Evolutionary conservation across 192 early-diverging fungal species (phyloP).

Genomic region (Globomyces pollinis-pini): DNA sequence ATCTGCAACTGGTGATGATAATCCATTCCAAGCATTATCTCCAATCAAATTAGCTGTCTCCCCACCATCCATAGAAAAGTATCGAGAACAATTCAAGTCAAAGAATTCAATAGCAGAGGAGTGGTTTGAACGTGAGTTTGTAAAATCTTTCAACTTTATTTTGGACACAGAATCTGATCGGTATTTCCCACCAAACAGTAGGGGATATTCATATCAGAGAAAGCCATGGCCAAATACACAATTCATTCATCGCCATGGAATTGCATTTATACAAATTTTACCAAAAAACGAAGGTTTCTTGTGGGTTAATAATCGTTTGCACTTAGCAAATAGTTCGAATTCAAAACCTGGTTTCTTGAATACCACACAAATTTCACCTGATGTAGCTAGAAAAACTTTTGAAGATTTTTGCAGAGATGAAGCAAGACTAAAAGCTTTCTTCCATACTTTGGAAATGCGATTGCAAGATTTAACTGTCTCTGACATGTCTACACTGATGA

Average conservation of each 20-base stretch:
- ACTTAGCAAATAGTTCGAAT: conserved; percentile 4
- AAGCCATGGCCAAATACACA: conserved; percentile 66
- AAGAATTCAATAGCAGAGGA: conserved; percentile 37
- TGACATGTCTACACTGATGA: no score
- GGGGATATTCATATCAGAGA: conserved; percentile 51
- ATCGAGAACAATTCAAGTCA: conserved; percentile 23
- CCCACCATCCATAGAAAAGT: conserved; percentile 59
- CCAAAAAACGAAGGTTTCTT: conserved; percentile 63
- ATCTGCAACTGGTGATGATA: conserved; percentile 54
- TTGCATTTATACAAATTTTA: conserved; percentile 84
- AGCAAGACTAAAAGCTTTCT: not conserved
- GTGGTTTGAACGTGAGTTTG: conserved; percentile 73
- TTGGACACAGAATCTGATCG: conserved; percentile 88
- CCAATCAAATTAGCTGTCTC: conserved; percentile 37
- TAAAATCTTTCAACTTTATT: conserved; percentile 76
- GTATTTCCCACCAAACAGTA: conserved; percentile 53
- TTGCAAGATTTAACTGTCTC: not conserved
- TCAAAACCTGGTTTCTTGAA: conserved; percentile 5
- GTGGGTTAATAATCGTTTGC: conserved; percentile 74
- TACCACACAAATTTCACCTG: conserved; percentile 40
- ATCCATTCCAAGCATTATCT: conserved; percentile 81
- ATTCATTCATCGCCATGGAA: conserved; percentile 82
- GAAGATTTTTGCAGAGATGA: conserved; percentile 27
- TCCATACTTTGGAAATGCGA: not conserved
- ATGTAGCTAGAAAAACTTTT: conserved; percentile 50